Base-by-base conservation (phyloP, 192 early-diverging fungal genomes). In the Entomortierella lignicola region DNA sequence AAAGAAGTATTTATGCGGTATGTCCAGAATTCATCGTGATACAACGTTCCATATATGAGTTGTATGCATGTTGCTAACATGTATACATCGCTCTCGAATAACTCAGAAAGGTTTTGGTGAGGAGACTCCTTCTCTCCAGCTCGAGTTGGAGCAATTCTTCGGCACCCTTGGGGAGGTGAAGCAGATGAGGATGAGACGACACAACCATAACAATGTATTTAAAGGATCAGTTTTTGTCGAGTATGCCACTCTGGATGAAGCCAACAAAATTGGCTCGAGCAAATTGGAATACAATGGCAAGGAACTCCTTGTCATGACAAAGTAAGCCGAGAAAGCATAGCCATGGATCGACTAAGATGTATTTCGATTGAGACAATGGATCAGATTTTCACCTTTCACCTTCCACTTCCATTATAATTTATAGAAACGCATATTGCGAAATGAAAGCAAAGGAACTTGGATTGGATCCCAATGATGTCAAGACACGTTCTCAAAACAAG, bases 171-270 rank as follows among this genome's bases (percentile, higher is more conserved):
- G 84, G 18, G 81, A 86, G 63, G 85, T 86, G 26, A 63, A 83
- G 43, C 59, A 77, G 65, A 69, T 86, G 13, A 80, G 70, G 39
- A 69, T 69, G 58, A 70, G 66, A 51, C 57, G 60, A 31, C 60
- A 77, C 32, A 42, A 55, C n/a, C 37, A 44, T 21, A 55, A 50
- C 7, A 34, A 41, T 3, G 32, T 11, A 30, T 82, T 64, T 66
- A 66, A 88, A 84, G 86, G 85, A 37, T 81, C 79, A 3, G 86
- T 83, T n/a, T 87, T 82, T 77, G 71, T 89, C 29, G 85, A 89
- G 69, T 89, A 82, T 50, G 61, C 77, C 12, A 66, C 72, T 23
- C 66, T 77, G 47, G 84, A 87, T 32, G 85, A 85, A 44, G 81
- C 86, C 48, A 83, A 85, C 41, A 85, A 83, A 79, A 74, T 82